Percentiles rank a stretch among this genome's conserved stretches.
These are phyloP conservation scores for Phalaenopsis hybrid DNA, from an alignment of 116 monocot species.

Conservation along the genomic window DNA sequence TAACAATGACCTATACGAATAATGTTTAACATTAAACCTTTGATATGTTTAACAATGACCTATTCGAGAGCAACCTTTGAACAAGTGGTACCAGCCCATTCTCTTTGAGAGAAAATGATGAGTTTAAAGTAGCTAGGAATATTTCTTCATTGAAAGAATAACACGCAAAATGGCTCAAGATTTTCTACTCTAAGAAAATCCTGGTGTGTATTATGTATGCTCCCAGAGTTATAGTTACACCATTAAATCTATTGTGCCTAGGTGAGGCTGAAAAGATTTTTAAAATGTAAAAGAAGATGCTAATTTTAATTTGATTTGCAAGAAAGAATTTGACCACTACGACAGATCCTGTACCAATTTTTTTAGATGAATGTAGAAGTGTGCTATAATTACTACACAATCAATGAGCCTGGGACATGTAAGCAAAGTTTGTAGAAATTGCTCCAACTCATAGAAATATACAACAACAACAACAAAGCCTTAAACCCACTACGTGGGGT, in stretches of 20 bases:
- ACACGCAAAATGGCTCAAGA: background rate
- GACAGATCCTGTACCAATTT: background rate
- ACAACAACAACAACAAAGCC: too few relatives aligned
- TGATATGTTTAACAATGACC: background rate
- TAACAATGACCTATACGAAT: too few relatives aligned
- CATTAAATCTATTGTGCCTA: background rate
- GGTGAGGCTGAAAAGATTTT: background rate
- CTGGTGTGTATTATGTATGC: background rate
- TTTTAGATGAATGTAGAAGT: background rate
- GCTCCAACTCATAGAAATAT: background rate
- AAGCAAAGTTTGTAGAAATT: background rate
- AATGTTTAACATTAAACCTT: background rate
- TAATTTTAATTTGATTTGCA: slow-evolving; percentile 5
- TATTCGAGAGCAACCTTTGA: background rate
- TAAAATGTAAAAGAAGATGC: background rate
- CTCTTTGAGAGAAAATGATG: background rate
- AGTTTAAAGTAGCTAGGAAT: background rate
- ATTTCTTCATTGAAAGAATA: background rate
- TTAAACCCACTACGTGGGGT: too few relatives aligned
- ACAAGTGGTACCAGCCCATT: background rate
- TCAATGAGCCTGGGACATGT: background rate
- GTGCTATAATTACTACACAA: background rate
- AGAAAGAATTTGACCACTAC: background rate
- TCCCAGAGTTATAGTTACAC: background rate
- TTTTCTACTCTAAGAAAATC: background rate